Base-by-base conservation (phyloP, 441 rosid genomes). In the Gossypium lobatum region DNA sequence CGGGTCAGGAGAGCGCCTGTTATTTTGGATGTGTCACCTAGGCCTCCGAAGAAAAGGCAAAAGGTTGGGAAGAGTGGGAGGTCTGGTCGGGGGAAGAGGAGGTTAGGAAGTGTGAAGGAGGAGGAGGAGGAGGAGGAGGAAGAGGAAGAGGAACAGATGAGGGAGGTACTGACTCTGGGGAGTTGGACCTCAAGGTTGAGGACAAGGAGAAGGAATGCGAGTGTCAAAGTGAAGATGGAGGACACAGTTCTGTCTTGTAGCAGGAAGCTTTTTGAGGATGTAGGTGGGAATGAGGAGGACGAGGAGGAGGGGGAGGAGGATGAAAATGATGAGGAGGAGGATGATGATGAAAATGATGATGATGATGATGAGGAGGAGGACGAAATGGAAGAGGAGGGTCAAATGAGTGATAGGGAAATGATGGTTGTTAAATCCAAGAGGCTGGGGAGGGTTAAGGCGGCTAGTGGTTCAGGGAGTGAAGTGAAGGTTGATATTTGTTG, bases 21-120 rank as follows among this genome's bases (percentile, higher is more conserved):
- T 10, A 37, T 91, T 75, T 85, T 95, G 17, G 99, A 95, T 81
- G 93, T 78, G 14, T 95, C 98, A 2, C 97, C 99, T 60, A 82
- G 89, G 7, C 95, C 96, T 0, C 83, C 79, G 2, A 93, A 82
- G 87, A 93, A 81, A 83, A 79, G 92, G 80, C 79, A 63, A 46
- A 88, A 77, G 77, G 53, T 68, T n/a, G 77, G 72, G 45, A 83
- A 76, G 76, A 84, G 52, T 66, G 83, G 71, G 66, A 74, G 28
- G 58, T 73, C 65, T 61, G 59, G 77, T 70, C 73, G 54, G 57
- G 76, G 60, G 28, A 84, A 73, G 77, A 78, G 50, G 13, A 68
- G 39, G 25, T 25, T 75, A 64, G 75, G 71, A 71, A 73, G 61
- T 70, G 82, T 25, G 42, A 70, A 68, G 76, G 87, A 82, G 53